Conservation (phyloP, 2,329 filamentous ascomycete genomes). For the Xylaria digitata region DNA sequence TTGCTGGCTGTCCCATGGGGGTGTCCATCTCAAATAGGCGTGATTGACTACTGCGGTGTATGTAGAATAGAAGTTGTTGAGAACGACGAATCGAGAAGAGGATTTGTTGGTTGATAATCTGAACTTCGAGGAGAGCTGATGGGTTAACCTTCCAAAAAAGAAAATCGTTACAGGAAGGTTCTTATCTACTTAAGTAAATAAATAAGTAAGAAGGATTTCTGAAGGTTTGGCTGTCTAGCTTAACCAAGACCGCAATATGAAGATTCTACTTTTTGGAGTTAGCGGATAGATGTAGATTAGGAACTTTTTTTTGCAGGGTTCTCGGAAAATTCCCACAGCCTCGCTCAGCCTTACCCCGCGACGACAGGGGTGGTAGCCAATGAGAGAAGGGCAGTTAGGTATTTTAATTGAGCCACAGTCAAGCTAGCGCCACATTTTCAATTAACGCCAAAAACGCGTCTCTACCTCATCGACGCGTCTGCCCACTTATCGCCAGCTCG, state of each 20-base stretch:
- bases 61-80: conserved; percentile 7
- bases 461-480: conserved; percentile 25
- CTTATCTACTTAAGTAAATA: neutral
- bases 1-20: conserved; percentile 42
- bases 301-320: conserved; percentile 38
- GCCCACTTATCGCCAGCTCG: neutral
- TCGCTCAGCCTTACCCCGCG: conserved; percentile 48
- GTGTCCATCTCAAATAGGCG: conserved; percentile 40
- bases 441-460: conserved; percentile 54
- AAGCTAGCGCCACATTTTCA: conserved; percentile 42
- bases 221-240: neutral
- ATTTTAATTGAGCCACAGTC: conserved; percentile 24
- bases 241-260: neutral
- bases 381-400: neutral
- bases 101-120: neutral
- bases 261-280: neutral
- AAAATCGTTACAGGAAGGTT: too few relatives aligned
- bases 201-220: neutral
- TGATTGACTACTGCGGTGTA: neutral
- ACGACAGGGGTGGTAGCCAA: conserved; percentile 41
- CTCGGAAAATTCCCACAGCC: conserved; percentile 31
- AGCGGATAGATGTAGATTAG: conserved; percentile 29
- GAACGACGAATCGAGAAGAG: neutral
- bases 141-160: neutral
- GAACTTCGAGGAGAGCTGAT: neutral